Conservation (phyloP, 768 basidiomycete species). For the Amanita pseudoporphyria region DNA sequence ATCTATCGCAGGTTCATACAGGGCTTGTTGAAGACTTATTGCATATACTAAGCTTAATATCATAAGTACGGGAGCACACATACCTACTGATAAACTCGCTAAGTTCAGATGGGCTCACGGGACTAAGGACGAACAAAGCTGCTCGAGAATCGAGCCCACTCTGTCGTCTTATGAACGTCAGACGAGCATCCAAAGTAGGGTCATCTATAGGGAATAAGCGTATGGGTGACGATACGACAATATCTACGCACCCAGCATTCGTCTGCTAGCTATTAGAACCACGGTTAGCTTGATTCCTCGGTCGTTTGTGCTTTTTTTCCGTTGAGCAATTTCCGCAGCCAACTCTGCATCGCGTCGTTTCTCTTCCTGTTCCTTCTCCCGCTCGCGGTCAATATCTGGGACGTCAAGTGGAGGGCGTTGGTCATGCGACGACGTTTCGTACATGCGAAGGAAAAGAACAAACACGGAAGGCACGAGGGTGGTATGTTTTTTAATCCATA, state of each 20-base stretch:
- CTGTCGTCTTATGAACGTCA: slow-evolving; percentile 82
- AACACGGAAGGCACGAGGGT: slow-evolving; percentile 89
- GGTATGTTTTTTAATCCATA: slow-evolving; percentile 96
- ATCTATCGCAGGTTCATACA: slow-evolving; percentile 84
- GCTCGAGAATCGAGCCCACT: slow-evolving; percentile 88
- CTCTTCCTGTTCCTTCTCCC: slow-evolving; percentile 59
- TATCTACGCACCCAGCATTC: slow-evolving; percentile 62
- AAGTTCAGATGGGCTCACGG: slow-evolving; percentile 79
- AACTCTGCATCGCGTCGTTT: slow-evolving; percentile 65
- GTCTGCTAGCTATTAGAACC: slow-evolving; percentile 83
- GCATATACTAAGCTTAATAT: neutral
- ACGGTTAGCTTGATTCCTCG: slow-evolving; percentile 91
- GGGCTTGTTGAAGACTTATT: slow-evolving; percentile 72
- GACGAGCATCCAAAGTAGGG: slow-evolving; percentile 66
- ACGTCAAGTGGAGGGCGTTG: slow-evolving; percentile 45
- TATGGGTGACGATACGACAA: neutral
- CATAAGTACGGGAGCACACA: neutral
- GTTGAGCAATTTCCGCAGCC: slow-evolving; percentile 64
- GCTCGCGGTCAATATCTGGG: slow-evolving; percentile 43
- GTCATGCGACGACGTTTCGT: slow-evolving; percentile 44
- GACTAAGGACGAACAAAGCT: slow-evolving; percentile 89
- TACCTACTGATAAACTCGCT: slow-evolving; percentile 84
- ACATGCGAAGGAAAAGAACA: slow-evolving; percentile 82
- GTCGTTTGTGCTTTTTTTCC: slow-evolving; percentile 76
- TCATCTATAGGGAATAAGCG: slow-evolving; percentile 49